Evolutionary conservation across 495 filamentous ascomycete genomes (phyloP), one percentile per base, ranked within the genome.

Genomic region (Rhizodiscina lignyota): DNA sequence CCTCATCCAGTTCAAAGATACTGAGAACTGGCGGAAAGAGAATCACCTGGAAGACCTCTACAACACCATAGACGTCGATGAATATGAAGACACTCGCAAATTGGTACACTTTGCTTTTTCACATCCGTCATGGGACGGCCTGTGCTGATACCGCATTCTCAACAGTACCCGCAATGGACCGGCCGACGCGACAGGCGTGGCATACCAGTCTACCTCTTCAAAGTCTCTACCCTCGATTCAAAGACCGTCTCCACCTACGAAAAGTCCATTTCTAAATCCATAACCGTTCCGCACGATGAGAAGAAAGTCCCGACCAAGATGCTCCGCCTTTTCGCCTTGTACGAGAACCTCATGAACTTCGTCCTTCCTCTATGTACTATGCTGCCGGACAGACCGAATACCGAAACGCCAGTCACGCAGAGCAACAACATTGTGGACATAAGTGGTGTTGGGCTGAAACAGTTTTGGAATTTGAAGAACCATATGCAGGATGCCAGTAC

Each of bases 381-480:
- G 28, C 62, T 87, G 20, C 52, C 55, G 26, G 66, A 80, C 38
- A 67, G 85, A 45, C 68, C 74, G 2, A 62, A 84, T 52, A 63
- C 74, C 11, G 66, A 74, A 33, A 83, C 75, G 6, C 84, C 84
- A 2, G 78, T 89, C 31, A 79, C 81, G n/a, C 74, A 83, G 36
- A 77, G 71, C 37, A 91, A 77, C 44, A 91, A 89, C 54, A 87
- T 93, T 36, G 83, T 91, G 36, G 83, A 94, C 52, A 77, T 94
- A 35, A 77, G 71, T 33, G 67, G 72, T 21, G 83, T 92, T 3
- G 79, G 82, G 12, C 54, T 94, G 54, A 80, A 79, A 63, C 83
- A 87, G 59, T 87, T 94, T 50, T 94, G 85, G 85, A 84, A 85
- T 55, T 59, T 94, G 50, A 83, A 84, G 64, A 58, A 58, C 5